phyloP scores from a whole-genome alignment of 2,329 filamentous ascomycete genomes.

The Beauveria scarabaeidicola region DNA sequence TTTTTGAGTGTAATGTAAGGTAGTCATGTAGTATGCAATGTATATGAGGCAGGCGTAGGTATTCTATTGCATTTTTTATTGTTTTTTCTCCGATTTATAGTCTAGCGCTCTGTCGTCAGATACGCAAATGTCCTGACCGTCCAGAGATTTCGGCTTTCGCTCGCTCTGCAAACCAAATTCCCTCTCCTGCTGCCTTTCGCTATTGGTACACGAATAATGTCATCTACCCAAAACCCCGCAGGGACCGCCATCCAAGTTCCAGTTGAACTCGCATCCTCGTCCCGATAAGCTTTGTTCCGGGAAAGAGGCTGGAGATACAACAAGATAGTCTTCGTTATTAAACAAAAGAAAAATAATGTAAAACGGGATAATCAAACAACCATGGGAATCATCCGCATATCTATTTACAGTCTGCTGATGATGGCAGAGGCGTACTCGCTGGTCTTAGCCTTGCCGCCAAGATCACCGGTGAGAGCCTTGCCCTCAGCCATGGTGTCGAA shows the following conservation, averaged over 20 bases:
- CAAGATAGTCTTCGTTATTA: not conserved
- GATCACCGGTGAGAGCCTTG: constrained; percentile 90
- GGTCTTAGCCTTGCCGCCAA: constrained; percentile 94
- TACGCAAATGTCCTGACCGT: not conserved
- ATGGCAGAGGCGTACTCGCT: constrained; percentile 89
- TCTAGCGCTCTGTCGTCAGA: not conserved
- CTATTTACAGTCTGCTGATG: constrained; percentile 56
- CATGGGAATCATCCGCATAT: constrained; percentile 2
- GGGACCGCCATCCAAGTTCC: not conserved
- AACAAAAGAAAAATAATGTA: constrained; percentile 6
- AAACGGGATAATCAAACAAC: constrained; percentile 11
- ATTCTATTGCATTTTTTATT: constrained; percentile 9
- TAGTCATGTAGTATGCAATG: not conserved
- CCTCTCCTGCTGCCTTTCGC: not conserved
- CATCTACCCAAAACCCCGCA: constrained; percentile 8
- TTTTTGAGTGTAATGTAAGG: not conserved
- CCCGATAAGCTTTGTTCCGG: not conserved
- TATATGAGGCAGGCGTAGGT: not conserved
- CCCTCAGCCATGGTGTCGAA: constrained; percentile 94
- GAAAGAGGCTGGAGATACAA: not conserved
- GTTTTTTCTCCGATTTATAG: constrained; percentile 1
- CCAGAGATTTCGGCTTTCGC: not conserved
- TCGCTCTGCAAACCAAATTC: constrained; percentile 1
- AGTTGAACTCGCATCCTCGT: not conserved
- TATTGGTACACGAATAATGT: constrained; percentile 10